A percentile compares a stretch with the other conserved stretches of the same genome.
Evolutionary conservation across 495 filamentous ascomycete genomes (phyloP).

Genomic region (Xylaria scruposa): DNA sequence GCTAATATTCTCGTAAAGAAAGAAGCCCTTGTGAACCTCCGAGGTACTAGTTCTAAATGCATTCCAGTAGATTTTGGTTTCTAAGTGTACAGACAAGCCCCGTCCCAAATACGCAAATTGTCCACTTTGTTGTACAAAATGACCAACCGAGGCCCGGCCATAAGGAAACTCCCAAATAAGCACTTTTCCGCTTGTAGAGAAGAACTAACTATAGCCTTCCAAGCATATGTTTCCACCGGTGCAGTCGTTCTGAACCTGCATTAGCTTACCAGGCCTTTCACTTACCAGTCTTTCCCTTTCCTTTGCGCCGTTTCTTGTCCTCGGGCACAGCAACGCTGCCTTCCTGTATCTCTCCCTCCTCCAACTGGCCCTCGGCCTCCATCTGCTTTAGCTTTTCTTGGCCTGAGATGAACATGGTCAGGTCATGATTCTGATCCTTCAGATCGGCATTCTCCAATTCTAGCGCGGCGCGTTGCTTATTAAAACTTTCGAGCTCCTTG

Average conservation of each 20-base stretch:
- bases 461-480: constrained; percentile 60
- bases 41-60: background rate
- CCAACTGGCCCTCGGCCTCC: constrained; percentile 65
- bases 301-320: constrained; percentile 60
- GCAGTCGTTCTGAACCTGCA: background rate
- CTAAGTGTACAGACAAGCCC: background rate
- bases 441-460: constrained; percentile 66
- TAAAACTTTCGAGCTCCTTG: constrained; percentile 60
- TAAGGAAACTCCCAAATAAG: background rate
- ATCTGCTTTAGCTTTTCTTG: constrained; percentile 80
- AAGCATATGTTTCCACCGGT: background rate
- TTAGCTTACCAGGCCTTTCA: constrained; percentile 26
- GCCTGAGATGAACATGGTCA: constrained; percentile 87
- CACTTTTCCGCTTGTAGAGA: background rate
- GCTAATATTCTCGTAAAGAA: background rate
- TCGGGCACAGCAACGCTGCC: constrained; percentile 60
- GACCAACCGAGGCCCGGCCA: background rate
- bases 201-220: background rate
- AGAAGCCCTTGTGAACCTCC: background rate
- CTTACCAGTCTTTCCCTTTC: constrained; percentile 53
- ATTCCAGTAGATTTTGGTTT: background rate
- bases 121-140: background rate
- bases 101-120: background rate
- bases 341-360: constrained; percentile 58
- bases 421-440: constrained; percentile 85